Base-by-base conservation (phyloP, 2,329 filamentous ascomycete species). In the Parascedosporium putredinis region DNA sequence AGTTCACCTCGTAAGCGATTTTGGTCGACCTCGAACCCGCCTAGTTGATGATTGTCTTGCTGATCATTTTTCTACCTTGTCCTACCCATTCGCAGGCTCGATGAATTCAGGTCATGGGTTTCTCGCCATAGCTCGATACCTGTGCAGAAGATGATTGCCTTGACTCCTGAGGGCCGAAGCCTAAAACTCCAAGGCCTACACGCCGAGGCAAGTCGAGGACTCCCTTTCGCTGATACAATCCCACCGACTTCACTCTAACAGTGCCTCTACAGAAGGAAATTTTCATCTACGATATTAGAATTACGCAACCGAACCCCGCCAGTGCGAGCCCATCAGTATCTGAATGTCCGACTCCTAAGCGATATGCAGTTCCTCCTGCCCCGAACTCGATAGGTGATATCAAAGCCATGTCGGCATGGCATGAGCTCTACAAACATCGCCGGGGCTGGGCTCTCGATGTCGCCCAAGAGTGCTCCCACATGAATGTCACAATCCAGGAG, bases 201-300 rank as follows among this genome's bases (percentile, higher is more conserved):
- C 55, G 81, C 79, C 31, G 91, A 96, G 78, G 87, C 88, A 69
- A 38, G 71, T 65, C 33, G 31, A 46, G 45, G 52, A 51, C 14
- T 9, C 14, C 48, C 51, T 52, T 4, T 18, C 46, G 23, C n/a
- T n/a, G n/a, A n/a, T n/a, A n/a, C n/a, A n/a, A n/a, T 31, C 27
- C 27, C 27, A 12, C 27, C 27, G 12, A 31, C 27, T n/a, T n/a
- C n/a, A n/a, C n/a, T n/a, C n/a, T n/a, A n/a, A n/a, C n/a, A n/a
- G n/a, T n/a, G n/a, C n/a, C n/a, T n/a, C n/a, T n/a, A n/a, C 34
- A 94, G 84, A 86, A 81, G 56, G 89, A 97, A 64, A 82, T 98
- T 51, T 97, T 86, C 63, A 80, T 97, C 48, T 98, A 95, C 67
- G 89, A 96, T 66, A 85, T 89, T 54, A 81, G 83, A 57, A 80